Base-by-base conservation (phyloP, 78 protist genomes). In the Pigoraptor vietnamica region DNA sequence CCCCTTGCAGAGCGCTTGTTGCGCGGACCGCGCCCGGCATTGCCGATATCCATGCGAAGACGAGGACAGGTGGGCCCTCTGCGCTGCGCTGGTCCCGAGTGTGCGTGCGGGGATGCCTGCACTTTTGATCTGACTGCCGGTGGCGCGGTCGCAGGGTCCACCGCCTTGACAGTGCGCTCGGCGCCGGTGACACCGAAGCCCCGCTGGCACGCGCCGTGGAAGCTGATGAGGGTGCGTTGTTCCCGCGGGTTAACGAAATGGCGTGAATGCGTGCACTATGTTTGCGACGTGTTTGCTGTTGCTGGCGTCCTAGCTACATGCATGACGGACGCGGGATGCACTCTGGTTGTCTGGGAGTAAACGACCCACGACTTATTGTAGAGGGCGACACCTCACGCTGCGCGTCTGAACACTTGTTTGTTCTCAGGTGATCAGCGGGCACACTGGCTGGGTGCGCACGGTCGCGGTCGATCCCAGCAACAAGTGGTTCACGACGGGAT, bases 401-500 rank as follows among this genome's bases (percentile, higher is more conserved):
- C n/a, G n/a, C n/a, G n/a, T n/a, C n/a, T n/a, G n/a, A n/a, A n/a
- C n/a, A n/a, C n/a, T n/a, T n/a, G n/a, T n/a, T 89, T 34, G 86
- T 1, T 79, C 34, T 34, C 92, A n/a, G 79, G 56, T 88, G 25
- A 39, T 92, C 38, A 34, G 89, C 90, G 97, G 97, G 25, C 99
- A 98, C 83, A 21, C 48, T 24, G 99, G 98, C 32, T 95, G 97
- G 97, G 98, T 98, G 29, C 93, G 98, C 6, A 90, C 94, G 2
- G 35, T 99, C 1, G 95, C 96, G 2, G 98, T 99, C n/a, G 99
- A 99, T 82, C 96, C 97, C 23, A 88, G 89, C 33, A 99, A 99
- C 92, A 95, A 99, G 82, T 99, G 99, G 99, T 99, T 98, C 92
- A 96, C 91, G 34, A 97, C 99, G 0, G 99, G 99, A 25, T 93